Percentiles rank a stretch among this genome's conserved stretches.
Evolutionary conservation across 2,329 filamentous ascomycete species (phyloP).

Genomic region (Atkinsonella hypoxylon): DNA sequence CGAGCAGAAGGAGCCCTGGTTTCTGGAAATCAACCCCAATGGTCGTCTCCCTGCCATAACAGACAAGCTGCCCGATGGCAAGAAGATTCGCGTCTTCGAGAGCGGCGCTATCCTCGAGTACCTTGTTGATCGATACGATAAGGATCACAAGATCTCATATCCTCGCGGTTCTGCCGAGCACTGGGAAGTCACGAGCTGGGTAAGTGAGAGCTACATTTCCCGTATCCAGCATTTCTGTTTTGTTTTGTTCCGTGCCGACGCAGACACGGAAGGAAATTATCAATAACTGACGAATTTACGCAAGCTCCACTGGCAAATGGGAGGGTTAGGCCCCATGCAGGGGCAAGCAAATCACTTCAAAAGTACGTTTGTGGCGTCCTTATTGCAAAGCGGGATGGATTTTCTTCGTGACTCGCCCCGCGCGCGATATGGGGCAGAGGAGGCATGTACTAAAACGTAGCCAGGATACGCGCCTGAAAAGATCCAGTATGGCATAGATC

Average conservation of each 20-base stretch:
- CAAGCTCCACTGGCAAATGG: constrained; percentile 60
- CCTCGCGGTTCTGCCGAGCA: constrained; percentile 60
- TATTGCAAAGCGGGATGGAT: background rate
- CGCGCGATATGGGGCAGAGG: background rate
- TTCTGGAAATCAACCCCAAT: constrained; percentile 84
- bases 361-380: constrained; percentile 29
- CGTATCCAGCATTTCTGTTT: too few relatives aligned
- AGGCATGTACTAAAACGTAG: background rate
- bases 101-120: constrained; percentile 77
- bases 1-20: constrained; percentile 77
- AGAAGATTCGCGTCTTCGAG: constrained; percentile 68
- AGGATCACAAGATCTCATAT: constrained; percentile 71
- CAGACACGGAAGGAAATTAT: too few relatives aligned
- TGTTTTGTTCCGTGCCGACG: too few relatives aligned
- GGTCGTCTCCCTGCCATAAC: constrained; percentile 82
- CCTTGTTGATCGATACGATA: constrained; percentile 69
- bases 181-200: constrained; percentile 73
- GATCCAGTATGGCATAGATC: constrained; percentile 71
- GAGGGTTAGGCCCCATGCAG: constrained; percentile 72
- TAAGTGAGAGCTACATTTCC: constrained; percentile 17
- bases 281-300: too few relatives aligned
- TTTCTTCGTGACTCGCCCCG: too few relatives aligned
- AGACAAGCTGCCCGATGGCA: constrained; percentile 63
- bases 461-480: constrained; percentile 64
- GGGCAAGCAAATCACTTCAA: constrained; percentile 72